These are phyloP conservation scores for Radiomyces spectabilis DNA, from an alignment of 192 early-diverging fungal genomes.

Conservation along the genomic window DNA sequence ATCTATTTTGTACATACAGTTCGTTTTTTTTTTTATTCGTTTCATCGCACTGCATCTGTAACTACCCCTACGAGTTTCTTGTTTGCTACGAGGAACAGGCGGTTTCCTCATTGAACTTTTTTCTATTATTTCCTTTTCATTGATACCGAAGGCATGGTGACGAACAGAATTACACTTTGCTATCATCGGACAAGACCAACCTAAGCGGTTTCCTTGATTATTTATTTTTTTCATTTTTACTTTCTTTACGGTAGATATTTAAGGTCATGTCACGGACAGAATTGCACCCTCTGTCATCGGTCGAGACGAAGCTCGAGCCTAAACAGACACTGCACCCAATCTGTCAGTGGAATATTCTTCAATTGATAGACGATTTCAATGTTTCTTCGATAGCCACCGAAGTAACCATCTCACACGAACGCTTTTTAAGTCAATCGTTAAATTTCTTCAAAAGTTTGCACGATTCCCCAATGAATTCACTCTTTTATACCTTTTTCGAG, in stretches of 20 bases:
- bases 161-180: no score
- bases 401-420: conserved; percentile 25
- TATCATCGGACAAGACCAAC: not conserved
- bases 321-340: conserved; percentile 17
- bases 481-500: no score
- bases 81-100: not conserved
- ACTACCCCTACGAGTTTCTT: no score
- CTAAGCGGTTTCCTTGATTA: not conserved
- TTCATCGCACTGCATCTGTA: no score
- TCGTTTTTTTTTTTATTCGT: not conserved
- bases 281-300: conserved; percentile 16
- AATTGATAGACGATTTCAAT: conserved; percentile 29
- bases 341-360: conserved; percentile 18
- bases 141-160: no score
- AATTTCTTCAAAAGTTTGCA: no score
- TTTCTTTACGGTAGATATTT: conserved; percentile 1
- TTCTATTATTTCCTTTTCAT: no score
- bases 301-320: conserved; percentile 8
- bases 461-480: no score
- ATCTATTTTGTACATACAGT: not conserved
- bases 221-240: not conserved
- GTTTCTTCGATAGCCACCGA: conserved; percentile 20
- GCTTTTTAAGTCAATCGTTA: conserved; percentile 17
- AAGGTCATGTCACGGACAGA: conserved; percentile 9
- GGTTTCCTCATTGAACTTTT: not conserved